Evolutionary conservation across 805 yeast genomes (phyloP), one percentile per base, ranked within the genome.

Genomic region (Metschnikowia dekortorum): DNA sequence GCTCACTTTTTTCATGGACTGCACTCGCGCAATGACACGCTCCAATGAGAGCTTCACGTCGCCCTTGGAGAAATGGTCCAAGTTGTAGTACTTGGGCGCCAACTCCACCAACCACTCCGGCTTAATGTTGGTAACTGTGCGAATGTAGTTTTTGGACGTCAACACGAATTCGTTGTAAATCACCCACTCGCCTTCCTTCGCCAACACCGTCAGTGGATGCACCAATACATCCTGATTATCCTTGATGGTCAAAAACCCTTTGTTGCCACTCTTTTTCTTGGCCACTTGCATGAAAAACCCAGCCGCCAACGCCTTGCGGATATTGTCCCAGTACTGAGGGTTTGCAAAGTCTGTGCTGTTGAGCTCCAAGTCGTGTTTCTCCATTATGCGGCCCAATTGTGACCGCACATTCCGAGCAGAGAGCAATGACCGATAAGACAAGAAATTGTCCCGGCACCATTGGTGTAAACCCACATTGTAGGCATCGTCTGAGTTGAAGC

Each of bases 211-310:
- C 49, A 94, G 85, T 53, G 99, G 99, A 66, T 94, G 99, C 43
- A 94, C 78, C 61, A 90, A 71, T 10, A 92, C 98, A 55, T 92
- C 98, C 73, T 94, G 99, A 64, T 91, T 90, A 69, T 94, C 99
- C 69, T 90, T 90, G 46, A 91, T 87, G 0, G 99, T 94, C 59
- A 87, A 79, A 67, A 86, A 92, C n/a, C 88, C 91, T 57, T 71
- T 71, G 61, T 85, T 86, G 39, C 81, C 78, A n/a, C 87, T 80
- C 72, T 82, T 83, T 74, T 88, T 89, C 73, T 91, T 94, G 33
- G 97, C 98, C 49, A 88, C 96, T 73, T 94, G 99, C 98, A 94
- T 91, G 75, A 94, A 94, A 68, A 90, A 91, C 1, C 99, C 99
- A n/a, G 89, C 80, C 4, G 89, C 79, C 51, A 94, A 70, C 0